Percentiles rank a stretch among this genome's conserved stretches.
Conservation (phyloP, 768 basidiomycete species). For the Lactarius deliciosus region DNA sequence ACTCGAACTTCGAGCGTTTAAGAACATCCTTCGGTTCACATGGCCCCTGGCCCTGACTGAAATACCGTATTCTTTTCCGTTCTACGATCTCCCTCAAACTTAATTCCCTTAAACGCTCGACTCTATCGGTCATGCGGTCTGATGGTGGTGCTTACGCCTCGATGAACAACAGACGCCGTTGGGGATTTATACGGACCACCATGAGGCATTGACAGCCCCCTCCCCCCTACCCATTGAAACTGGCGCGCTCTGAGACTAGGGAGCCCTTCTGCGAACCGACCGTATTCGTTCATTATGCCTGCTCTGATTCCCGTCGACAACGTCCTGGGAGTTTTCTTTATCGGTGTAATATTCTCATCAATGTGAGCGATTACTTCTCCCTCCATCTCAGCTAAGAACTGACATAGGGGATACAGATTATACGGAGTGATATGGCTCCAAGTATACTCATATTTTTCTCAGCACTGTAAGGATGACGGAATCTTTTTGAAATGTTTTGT, state of each 20-base stretch:
- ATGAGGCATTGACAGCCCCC: background rate
- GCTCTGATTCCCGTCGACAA: background rate
- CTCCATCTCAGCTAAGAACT: background rate
- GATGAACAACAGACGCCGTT: no score
- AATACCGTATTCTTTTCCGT: no score
- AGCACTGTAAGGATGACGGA: background rate
- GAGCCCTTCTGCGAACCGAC: background rate
- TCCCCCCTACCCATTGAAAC: background rate
- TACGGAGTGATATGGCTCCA: conserved; percentile 15
- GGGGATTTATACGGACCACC: background rate
- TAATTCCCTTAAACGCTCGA: no score
- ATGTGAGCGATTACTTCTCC: background rate
- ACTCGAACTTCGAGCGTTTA: no score
- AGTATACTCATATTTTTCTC: conserved; percentile 3
- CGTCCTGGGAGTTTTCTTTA: background rate
- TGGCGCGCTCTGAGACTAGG: background rate
- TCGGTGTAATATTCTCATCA: conserved; percentile 11
- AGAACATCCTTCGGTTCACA: no score
- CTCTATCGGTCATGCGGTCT: no score
- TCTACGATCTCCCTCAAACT: no score
- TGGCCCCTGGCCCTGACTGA: no score
- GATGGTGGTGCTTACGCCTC: no score
- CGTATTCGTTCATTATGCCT: background rate
- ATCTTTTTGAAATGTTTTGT: conserved; percentile 13
- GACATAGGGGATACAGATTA: background rate